Base-by-base conservation (phyloP, 495 filamentous ascomycete genomes). In the Jackrogersella multiformis region DNA sequence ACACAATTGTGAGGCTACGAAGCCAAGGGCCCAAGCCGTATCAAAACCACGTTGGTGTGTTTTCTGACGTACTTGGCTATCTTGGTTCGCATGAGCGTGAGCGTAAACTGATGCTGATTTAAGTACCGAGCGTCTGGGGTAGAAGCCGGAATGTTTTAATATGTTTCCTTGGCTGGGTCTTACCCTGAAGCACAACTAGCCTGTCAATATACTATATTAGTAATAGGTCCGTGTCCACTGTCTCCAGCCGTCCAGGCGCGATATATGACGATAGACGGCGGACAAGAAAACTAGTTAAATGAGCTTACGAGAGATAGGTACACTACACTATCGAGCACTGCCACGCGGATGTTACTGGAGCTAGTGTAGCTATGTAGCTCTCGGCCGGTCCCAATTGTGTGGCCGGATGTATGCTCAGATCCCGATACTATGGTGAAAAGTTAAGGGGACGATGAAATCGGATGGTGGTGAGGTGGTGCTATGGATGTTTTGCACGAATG, bases 251-350 rank as follows among this genome's bases (percentile, higher is more conserved):
- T n/a, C 12, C 16, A 23, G 16, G 12, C 39, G 20, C 12, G 32
- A 41, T 48, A 32, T 26, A 65, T 61, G 56, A 56, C 51, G 44
- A 56, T 42, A 30, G 26, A 30, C 26, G 7, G 26, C n/a, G 36
- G 51, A 66, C 64, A 67, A 57, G 57, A 55, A 49, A 54, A 49
- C 8, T 51, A 51, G 51, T 56, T 51, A 55, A 61, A 61, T 66
- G 64, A 61, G 42, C 41, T 39, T 36, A 23, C 53, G 24, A 44
- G 54, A 30, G 39, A 36, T n/a, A n/a, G n/a, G n/a, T n/a, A n/a
- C n/a, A n/a, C n/a, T n/a, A n/a, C 32, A 23, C 45, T 54, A 59
- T 63, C 65, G 58, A 68, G 65, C 65, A 68, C 65, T 68, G 65
- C 65, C 65, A 63, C 65, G 41, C 65, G 30, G 54, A 55, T 20